Evolutionary conservation across 2,329 filamentous ascomycete species (phyloP), one percentile per base, ranked within the genome.

Genomic region (Colletotrichum sp.): DNA sequence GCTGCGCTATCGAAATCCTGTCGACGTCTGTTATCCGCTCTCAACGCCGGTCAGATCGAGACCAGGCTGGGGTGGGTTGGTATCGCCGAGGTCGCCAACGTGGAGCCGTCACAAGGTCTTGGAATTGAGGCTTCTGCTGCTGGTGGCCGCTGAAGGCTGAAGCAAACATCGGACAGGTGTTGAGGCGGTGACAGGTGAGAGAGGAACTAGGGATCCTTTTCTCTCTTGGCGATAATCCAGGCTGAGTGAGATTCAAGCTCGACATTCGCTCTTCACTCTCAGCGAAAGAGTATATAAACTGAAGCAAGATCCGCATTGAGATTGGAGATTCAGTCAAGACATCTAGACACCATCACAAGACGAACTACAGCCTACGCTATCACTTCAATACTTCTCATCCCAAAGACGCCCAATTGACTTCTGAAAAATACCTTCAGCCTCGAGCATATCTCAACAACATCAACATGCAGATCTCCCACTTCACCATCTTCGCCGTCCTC

Each of bases 401-500:
- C 21, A 36, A 18, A 32, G 32, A 24, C 30, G 18, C 30, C 5
- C 5, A 1, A 24, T n/a, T 43, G 6, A 30, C 18, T 69, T 61
- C n/a, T n/a, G 10, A 52, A 5, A 5, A 48, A 52, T 24, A 14
- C 24, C 18, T 43, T n/a, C 56, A 69, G n/a, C 32, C 21, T 28
- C 16, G 30, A 36, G 18, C 24, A 56, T 4, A 28, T 4, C 32
- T 21, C 9, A 13, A 32, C 13, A 43, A 0, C 1, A 65, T 52
- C 62, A 73, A 13, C 12, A 74, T 75, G 73, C 69, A 69, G 14
- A 24, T 73, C 38, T n/a, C 26, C 21, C 30, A 58, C 21, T 16
- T 73, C 28, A 68, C 55, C 13, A 18, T 73, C 7, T 78, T 78
- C 32, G 74, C 62, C 7, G 48, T 78, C 16, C 63, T 77, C 43